Evolutionary conservation across 176 grass and related monocot genomes (phyloP).

Genomic region (Cenchrus purpureus): DNA sequence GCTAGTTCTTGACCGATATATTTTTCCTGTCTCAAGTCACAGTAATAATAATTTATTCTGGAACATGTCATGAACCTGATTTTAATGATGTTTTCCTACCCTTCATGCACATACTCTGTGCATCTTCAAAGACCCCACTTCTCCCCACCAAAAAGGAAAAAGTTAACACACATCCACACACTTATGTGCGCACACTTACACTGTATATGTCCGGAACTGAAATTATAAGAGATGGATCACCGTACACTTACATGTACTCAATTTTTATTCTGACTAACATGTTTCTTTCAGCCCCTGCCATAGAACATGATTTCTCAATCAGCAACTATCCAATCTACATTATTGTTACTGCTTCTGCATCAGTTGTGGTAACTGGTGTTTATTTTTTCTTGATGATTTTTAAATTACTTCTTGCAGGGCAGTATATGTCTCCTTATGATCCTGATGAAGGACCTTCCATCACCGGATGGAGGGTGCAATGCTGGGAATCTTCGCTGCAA

Average conservation of each 20-base stretch:
- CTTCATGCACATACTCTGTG: conserved; percentile 15
- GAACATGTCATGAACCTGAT: conserved; percentile 4
- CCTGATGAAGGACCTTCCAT: conserved; percentile 99
- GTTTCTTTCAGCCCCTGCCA: neutral
- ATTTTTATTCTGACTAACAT: conserved; percentile 1
- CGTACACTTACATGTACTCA: neutral
- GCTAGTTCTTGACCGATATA: conserved; percentile 16
- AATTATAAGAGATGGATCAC: neutral
- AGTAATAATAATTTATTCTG: conserved; percentile 15
- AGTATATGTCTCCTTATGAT: conserved; percentile 99
- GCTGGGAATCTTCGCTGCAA: conserved; percentile 95
- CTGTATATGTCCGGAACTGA: neutral
- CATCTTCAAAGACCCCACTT: conserved; percentile 2
- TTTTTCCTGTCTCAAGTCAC: neutral
- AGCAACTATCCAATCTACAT: conserved; percentile 8
- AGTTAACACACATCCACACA: neutral
- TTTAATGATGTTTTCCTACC: conserved; percentile 3
- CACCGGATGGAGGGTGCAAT: conserved; percentile 97
- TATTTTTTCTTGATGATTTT: conserved; percentile 23
- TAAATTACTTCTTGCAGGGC: conserved; percentile 60
- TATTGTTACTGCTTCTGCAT: neutral
- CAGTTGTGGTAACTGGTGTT: neutral
- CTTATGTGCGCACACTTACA: neutral
- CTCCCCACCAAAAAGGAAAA: neutral
- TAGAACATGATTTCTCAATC: conserved; percentile 20